phyloP scores from a whole-genome alignment of 2,329 filamentous ascomycete species.

The Fusarium mexicanum region DNA sequence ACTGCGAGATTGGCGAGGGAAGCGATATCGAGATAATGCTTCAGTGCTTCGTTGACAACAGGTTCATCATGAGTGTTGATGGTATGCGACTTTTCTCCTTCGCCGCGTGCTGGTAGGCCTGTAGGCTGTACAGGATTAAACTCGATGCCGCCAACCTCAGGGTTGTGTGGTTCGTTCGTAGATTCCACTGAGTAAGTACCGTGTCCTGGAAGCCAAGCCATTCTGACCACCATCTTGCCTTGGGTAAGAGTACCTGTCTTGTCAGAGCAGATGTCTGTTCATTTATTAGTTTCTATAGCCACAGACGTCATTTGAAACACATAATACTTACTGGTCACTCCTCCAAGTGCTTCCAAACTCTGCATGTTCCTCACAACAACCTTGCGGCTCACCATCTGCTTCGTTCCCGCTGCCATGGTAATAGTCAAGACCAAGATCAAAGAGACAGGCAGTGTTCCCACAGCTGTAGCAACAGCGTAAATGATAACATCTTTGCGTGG shows the following conservation, averaged over 20 bases:
- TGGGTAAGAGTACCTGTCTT: slow-evolving; percentile 50
- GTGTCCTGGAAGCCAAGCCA: slow-evolving; percentile 46
- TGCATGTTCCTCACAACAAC: slow-evolving; percentile 59
- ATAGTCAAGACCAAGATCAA: slow-evolving; percentile 66
- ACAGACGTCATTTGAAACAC: fast-evolving
- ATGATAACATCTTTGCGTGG: slow-evolving; percentile 50
- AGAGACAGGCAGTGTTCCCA: slow-evolving; percentile 58
- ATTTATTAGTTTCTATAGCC: not conserved
- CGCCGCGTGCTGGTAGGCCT: slow-evolving; percentile 25
- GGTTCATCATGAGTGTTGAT: slow-evolving; percentile 47
- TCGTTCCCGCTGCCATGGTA: slow-evolving; percentile 63
- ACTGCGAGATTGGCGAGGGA: slow-evolving; percentile 73
- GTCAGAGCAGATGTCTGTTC: slow-evolving; percentile 47
- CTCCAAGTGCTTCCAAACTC: slow-evolving; percentile 56
- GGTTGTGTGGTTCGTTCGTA: slow-evolving; percentile 45
- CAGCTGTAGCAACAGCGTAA: slow-evolving; percentile 53
- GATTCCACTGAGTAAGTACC: slow-evolving; percentile 45
- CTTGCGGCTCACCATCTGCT: slow-evolving; percentile 58
- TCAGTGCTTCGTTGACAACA: slow-evolving; percentile 56
- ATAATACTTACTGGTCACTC: slow-evolving; percentile 55
- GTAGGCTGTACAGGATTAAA: slow-evolving; percentile 30
- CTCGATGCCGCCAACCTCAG: slow-evolving; percentile 28
- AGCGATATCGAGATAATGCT: slow-evolving; percentile 69
- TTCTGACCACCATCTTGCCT: slow-evolving; percentile 46
- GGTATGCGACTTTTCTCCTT: slow-evolving; percentile 41